Base-by-base conservation (phyloP, 164 flowering plant species). In the Nymphaea thermarum region DNA sequence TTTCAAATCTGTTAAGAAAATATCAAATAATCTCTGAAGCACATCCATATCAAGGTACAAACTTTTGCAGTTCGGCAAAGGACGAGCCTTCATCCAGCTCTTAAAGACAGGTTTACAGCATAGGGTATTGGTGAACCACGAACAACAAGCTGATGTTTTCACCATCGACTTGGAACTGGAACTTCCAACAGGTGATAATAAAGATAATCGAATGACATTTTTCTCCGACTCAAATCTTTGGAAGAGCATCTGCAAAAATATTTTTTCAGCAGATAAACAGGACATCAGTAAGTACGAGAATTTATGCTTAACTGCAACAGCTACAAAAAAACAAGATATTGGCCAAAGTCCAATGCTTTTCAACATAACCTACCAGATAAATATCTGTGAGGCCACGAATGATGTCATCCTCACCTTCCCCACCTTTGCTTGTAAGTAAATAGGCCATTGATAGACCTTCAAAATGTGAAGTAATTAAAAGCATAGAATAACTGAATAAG, bases 371-470 rank as follows among this genome's bases (percentile, higher is more conserved):
- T 66, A 92, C 96, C 98, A 81, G 79, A 76, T 75, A 66, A 77
- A 95, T 82, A 63, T 89, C 91, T 62, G 86, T 83, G 77, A 87
- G 69, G 76, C 80, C 78, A 71, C 75, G 73, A 68, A 69, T 75
- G 66, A 80, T 69, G 15, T 59, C 60, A 55, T 7, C 59, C 44
- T 68, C 78, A 45, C 79, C 83, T 67, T 82, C 79, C 66, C 76
- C 81, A 68, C 44, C 70, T 69, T 77, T 77, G 2, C 71, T 72
- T 6, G 73, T 67, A 53, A 91, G 65, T 74, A 68, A 70, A 25
- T 86, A 75, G 62, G 89, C 76, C 88, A 90, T 73, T 74, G 89
- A 82, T 66, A 86, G 72, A 71, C 94, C 98, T 91, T 73, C 45
- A 65, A 72, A 53, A 62, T 4, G 63, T 15, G 3, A 16, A 60